Conservation (phyloP, 2,329 filamentous ascomycete genomes). For the Eutypa lata region DNA sequence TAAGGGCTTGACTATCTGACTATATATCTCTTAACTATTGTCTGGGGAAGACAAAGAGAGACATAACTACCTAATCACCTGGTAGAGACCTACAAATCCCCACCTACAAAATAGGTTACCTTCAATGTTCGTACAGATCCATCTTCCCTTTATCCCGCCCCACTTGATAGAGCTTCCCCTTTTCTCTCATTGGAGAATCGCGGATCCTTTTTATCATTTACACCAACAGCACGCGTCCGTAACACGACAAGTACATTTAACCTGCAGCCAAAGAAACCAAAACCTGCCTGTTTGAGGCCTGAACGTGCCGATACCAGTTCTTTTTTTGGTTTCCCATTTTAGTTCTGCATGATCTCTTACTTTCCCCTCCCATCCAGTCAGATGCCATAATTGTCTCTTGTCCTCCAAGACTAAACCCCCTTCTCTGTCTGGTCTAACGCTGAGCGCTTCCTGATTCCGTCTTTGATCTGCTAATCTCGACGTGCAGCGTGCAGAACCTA, state of each 20-base stretch:
- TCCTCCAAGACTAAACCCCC: conserved; percentile 1
- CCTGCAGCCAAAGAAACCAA: conserved; percentile 3
- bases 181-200: conserved; percentile 14
- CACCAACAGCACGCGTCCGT: conserved; percentile 29
- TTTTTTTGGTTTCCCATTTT: conserved; percentile 1
- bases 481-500: conserved; percentile 23
- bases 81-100: no score
- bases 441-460: conserved; percentile 22
- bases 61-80: no score
- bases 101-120: no score
- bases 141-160: not conserved
- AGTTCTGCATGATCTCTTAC: not conserved
- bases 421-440: conserved; percentile 16
- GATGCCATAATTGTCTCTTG: conserved; percentile 2
- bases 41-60: no score
- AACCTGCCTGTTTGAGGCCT: conserved; percentile 21
- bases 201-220: conserved; percentile 11
- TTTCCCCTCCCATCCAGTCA: conserved; percentile 5
- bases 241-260: conserved; percentile 16
- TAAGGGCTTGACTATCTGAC: no score
- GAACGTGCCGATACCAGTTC: conserved; percentile 14
- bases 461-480: conserved; percentile 20
- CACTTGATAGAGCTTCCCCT: conserved; percentile 6
- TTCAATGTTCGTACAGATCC: no score
- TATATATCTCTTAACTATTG: no score